A percentile compares a stretch with the other conserved stretches of the same genome.
phyloP scores from a whole-genome alignment of 2,329 filamentous ascomycete genomes.

The Sporothrix pseudoabietina region DNA sequence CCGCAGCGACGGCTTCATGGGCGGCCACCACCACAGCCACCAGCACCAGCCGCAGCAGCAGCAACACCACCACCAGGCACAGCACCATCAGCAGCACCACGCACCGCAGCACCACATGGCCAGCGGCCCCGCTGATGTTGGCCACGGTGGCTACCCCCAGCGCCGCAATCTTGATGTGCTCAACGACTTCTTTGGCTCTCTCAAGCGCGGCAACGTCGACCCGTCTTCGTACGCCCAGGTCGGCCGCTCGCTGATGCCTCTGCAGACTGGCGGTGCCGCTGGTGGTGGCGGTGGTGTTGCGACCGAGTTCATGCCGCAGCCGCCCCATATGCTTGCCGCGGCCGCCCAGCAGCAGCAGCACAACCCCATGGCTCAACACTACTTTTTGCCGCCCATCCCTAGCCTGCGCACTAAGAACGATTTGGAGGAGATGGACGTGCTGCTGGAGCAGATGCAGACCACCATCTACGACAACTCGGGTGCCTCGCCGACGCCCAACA shows the following conservation, averaged over 20 bases:
- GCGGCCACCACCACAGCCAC: conserved; percentile 47
- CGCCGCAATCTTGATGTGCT: conserved; percentile 86
- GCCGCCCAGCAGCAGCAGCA: conserved; percentile 46
- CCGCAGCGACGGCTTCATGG: conserved; percentile 61
- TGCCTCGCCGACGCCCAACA: conserved; percentile 77
- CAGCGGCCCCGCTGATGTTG: background rate
- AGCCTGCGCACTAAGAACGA: conserved; percentile 93
- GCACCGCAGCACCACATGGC: conserved; percentile 29
- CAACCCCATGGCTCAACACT: conserved; percentile 71
- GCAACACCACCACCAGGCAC: conserved; percentile 27
- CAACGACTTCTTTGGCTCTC: conserved; percentile 90
- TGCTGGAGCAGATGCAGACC: conserved; percentile 92
- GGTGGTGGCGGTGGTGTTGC: conserved; percentile 49
- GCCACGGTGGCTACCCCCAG: conserved; percentile 63
- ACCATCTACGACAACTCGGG: conserved; percentile 93
- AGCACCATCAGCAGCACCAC: conserved; percentile 20
- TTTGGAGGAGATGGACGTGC: conserved; percentile 88
- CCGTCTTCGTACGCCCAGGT: conserved; percentile 88
- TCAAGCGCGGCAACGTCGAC: conserved; percentile 88
- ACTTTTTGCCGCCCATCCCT: conserved; percentile 83
- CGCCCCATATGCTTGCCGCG: conserved; percentile 54
- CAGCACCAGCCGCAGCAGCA: conserved; percentile 28
- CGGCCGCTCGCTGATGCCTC: conserved; percentile 80
- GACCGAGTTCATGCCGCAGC: conserved; percentile 59
- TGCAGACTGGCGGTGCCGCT: conserved; percentile 57